phyloP scores from a whole-genome alignment of 2,329 filamentous ascomycete genomes.

The Zarea fungicola region DNA sequence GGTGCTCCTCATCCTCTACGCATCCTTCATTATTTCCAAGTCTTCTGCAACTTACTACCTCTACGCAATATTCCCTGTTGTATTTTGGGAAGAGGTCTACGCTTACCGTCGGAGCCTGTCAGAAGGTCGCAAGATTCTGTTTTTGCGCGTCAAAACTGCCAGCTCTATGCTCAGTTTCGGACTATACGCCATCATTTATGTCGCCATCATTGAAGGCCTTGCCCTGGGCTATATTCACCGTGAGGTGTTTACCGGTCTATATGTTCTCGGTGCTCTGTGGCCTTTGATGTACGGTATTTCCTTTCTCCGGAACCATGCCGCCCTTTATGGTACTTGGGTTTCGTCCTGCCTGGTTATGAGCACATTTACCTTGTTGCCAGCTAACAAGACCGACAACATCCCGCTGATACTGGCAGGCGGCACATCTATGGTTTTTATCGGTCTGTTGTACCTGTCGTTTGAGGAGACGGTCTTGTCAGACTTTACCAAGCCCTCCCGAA shows the following conservation, averaged over 20 bases:
- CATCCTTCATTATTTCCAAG: conserved; percentile 71
- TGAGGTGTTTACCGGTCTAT: conserved; percentile 78
- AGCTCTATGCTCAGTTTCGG: conserved; percentile 53
- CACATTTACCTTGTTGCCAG: conserved; percentile 81
- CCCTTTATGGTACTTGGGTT: conserved; percentile 66
- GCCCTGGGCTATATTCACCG: conserved; percentile 89
- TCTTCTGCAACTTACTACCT: conserved; percentile 83
- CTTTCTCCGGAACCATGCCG: conserved; percentile 63
- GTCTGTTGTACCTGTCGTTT: conserved; percentile 72
- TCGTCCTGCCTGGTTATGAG: conserved; percentile 79
- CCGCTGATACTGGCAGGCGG: conserved; percentile 71
- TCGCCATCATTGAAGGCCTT: conserved; percentile 73
- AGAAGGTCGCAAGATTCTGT: conserved; percentile 62
- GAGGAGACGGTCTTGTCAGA: conserved; percentile 58
- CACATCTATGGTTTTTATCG: conserved; percentile 68
- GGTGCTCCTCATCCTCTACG: conserved; percentile 67
- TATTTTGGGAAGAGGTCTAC: conserved; percentile 96
- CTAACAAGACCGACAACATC: conserved; percentile 76
- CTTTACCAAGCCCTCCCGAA: conserved; percentile 21
- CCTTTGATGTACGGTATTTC: conserved; percentile 66
- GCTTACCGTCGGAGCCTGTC: conserved; percentile 65
- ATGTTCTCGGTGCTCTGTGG: conserved; percentile 71
- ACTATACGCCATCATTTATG: conserved; percentile 60
- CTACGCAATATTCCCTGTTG: conserved; percentile 86
- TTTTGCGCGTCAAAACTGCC: conserved; percentile 61